Percentiles rank a stretch among this genome's conserved stretches.
Evolutionary conservation across 1,284 basidiomycete genomes (phyloP).

Genomic region (Leccinum solheimii): DNA sequence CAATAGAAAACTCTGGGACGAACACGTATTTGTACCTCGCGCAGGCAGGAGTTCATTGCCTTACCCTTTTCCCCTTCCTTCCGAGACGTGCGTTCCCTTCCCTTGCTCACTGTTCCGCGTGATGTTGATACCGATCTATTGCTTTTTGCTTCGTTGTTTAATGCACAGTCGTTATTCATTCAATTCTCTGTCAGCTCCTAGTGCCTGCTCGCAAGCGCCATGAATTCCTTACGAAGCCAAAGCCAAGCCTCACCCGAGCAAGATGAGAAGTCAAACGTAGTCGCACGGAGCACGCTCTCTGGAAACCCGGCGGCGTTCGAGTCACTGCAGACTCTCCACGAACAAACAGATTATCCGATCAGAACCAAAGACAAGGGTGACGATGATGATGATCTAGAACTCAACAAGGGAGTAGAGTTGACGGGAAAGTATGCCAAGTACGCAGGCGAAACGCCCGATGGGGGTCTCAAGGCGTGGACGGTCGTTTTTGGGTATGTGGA

Average conservation of each 20-base stretch:
- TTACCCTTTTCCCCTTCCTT: neutral
- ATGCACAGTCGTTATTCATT: neutral
- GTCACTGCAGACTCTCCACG: conserved; percentile 10
- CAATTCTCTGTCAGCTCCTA: neutral
- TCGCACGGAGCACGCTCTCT: neutral
- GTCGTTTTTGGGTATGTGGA: conserved; percentile 46
- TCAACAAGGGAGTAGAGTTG: neutral
- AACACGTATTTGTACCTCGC: neutral
- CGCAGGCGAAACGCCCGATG: conserved; percentile 42
- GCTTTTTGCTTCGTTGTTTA: neutral
- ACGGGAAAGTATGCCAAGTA: conserved; percentile 23
- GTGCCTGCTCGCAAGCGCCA: neutral
- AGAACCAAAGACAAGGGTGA: neutral
- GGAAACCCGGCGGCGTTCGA: neutral
- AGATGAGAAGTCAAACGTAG: neutral
- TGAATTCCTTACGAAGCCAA: conserved; percentile 3
- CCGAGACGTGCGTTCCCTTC: neutral
- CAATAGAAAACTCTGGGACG: neutral
- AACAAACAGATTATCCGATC: neutral
- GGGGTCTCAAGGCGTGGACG: conserved; percentile 54
- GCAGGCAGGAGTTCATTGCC: neutral
- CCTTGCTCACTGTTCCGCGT: neutral
- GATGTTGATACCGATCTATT: neutral
- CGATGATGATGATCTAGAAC: neutral
- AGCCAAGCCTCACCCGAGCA: neutral